phyloP scores from a whole-genome alignment of 257 asterid genomes.

The Schizonepeta tenuifolia region DNA sequence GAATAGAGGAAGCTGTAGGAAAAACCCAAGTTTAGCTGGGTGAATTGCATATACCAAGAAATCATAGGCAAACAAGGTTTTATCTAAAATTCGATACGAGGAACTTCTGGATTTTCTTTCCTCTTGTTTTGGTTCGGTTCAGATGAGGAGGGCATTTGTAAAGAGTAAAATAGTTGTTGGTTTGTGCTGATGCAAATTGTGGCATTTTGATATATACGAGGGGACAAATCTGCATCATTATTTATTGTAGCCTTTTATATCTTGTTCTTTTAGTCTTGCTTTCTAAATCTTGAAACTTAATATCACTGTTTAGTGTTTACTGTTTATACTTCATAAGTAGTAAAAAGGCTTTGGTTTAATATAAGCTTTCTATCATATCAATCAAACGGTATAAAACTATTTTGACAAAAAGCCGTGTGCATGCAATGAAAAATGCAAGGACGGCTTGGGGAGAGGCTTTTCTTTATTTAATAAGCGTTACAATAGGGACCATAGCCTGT shows the following conservation, averaged over 20 bases:
- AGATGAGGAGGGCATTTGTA: slow-evolving; percentile 45
- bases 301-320: not conserved
- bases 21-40: slow-evolving; percentile 26
- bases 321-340: no score
- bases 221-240: slow-evolving; percentile 22
- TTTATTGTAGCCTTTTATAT: slow-evolving; percentile 21
- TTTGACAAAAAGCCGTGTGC: no score
- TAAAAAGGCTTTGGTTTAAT: not conserved
- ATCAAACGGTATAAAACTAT: not conserved
- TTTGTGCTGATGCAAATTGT: slow-evolving; percentile 41
- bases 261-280: slow-evolving; percentile 14
- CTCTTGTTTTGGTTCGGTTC: slow-evolving; percentile 11
- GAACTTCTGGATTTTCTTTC: slow-evolving; percentile 29
- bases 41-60: slow-evolving; percentile 20
- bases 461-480: no score
- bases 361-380: no score
- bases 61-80: slow-evolving; percentile 24
- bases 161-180: slow-evolving; percentile 41
- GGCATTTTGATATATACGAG: slow-evolving; percentile 42
- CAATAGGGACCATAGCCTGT: no score
- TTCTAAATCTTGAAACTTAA: slow-evolving; percentile 1
- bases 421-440: no score
- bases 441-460: no score
- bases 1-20: slow-evolving; percentile 29
- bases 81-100: slow-evolving; percentile 24